Base-by-base conservation (phyloP, 2,329 filamentous ascomycete species). In the Chalaropsis ovoidea region DNA sequence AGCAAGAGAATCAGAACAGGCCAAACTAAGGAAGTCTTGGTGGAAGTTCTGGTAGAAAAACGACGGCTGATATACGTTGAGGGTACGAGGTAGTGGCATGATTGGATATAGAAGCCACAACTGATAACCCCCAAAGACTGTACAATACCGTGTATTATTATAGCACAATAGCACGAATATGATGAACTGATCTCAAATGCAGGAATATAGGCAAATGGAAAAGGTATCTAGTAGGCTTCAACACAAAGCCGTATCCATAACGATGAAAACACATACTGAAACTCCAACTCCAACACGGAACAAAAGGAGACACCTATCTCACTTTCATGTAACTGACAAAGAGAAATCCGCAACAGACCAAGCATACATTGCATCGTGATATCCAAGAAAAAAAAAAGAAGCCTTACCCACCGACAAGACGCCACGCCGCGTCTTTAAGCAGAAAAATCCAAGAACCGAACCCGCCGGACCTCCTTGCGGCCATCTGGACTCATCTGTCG, bases 41-140 rank as follows among this genome's bases (percentile, higher is more conserved):
- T 84, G 82, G 72, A 81, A 77, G 72, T 76, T 84, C 67, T 85
- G 82, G 82, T 85, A 69, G 41, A 17, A 41, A 19, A 2, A 17
- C 8, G 8, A 22, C 13, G 4, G 39, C 24, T 4, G 45, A 39
- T 54, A 56, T 15, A 22, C 15, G 27, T 11, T 27, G 27, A 35
- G 24, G 27, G 10, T 10, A 19, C 6, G 42, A 22, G 39, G 39
- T 19, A 42, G 31, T 49, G 43, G 39, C 8, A 64, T 35, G 35
- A 13, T 64, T 41, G 41, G 22, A 64, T 60, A 64, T 56, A 43
- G 27, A 58, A 27, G 17, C 52, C 39, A 39, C 41, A 58, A 5
- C 24, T 27, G 8, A 10, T 5, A 19, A 15, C 24, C 17, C 42
- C 15, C 17, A 41, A 17, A 3, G 17, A 24, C 22, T 66, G 65